Evolutionary conservation across 1,139 yeast genomes (phyloP).

Genomic region (Tardiomyces depauwii): DNA sequence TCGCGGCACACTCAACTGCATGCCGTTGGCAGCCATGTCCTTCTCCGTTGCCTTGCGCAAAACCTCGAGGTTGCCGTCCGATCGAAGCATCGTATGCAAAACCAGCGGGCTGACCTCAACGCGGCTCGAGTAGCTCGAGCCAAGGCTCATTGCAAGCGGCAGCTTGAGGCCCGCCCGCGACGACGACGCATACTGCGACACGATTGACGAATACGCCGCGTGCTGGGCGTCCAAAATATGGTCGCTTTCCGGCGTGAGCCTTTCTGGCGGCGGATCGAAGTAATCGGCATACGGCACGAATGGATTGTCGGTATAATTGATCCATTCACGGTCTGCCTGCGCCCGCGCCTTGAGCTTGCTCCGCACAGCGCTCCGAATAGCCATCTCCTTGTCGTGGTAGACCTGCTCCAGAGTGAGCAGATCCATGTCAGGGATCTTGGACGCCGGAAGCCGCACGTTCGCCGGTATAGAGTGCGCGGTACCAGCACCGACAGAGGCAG

Average conservation of each 20-base stretch:
- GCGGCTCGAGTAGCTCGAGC: conserved; percentile 17
- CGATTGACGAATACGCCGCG: conserved; percentile 72
- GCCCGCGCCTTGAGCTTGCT: conserved; percentile 70
- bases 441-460: conserved; percentile 76
- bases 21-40: conserved; percentile 14
- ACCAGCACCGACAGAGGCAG: conserved; percentile 11
- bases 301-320: conserved; percentile 86
- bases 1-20: conserved; percentile 17
- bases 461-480: conserved; percentile 41
- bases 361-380: conserved; percentile 69
- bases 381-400: conserved; percentile 62
- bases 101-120: conserved; percentile 18
- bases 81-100: conserved; percentile 11
- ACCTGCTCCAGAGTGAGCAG: conserved; percentile 73
- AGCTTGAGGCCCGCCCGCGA: conserved; percentile 25
- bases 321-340: conserved; percentile 60
- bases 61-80: conserved; percentile 14
- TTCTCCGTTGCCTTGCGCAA: conserved; percentile 14
- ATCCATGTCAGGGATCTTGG: conserved; percentile 89
- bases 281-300: conserved; percentile 76
- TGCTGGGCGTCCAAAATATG: conserved; percentile 44
- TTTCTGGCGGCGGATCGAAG: conserved; percentile 33
- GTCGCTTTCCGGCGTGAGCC: conserved; percentile 21
- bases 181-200: conserved; percentile 62
- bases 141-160: conserved; percentile 20